These are phyloP conservation scores for Coniella lustricola DNA, from an alignment of 2,329 filamentous ascomycete genomes.

Conservation along the genomic window DNA sequence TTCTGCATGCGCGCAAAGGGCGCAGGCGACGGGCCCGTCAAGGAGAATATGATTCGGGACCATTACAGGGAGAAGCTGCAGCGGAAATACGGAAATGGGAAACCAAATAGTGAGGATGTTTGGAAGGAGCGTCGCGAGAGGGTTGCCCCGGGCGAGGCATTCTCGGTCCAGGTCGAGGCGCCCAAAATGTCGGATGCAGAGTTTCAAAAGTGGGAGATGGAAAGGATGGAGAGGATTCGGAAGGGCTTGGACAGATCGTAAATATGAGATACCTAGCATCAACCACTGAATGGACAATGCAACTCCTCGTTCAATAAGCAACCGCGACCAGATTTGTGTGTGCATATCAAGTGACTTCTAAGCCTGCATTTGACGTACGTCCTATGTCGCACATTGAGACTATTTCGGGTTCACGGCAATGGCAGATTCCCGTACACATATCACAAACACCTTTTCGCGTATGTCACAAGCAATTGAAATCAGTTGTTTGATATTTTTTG, in stretches of 20 bases:
- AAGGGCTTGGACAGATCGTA: conserved; percentile 22
- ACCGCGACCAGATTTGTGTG: neutral
- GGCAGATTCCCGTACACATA: neutral
- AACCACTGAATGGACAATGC: no score
- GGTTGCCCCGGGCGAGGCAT: conserved; percentile 42
- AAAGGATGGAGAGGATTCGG: conserved; percentile 30
- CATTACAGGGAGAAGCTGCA: conserved; percentile 61
- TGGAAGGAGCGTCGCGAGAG: conserved; percentile 69
- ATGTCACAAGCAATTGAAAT: neutral
- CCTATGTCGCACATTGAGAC: neutral
- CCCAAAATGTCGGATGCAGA: conserved; percentile 36
- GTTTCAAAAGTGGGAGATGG: conserved; percentile 31
- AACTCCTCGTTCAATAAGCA: neutral
- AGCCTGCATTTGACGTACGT: no score
- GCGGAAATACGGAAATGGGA: conserved; percentile 55
- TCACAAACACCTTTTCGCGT: neutral
- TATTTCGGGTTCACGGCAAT: neutral
- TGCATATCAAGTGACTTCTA: no score
- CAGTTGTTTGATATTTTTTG: conserved; percentile 17
- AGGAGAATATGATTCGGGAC: conserved; percentile 55
- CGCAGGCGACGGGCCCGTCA: conserved; percentile 46
- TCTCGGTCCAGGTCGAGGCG: conserved; percentile 33
- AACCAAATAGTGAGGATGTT: conserved; percentile 77
- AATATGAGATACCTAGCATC: neutral
- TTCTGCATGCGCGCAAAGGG: conserved; percentile 87